Base-by-base conservation (phyloP, 208 protist genomes). In the Acanthamoeba royreba region DNA sequence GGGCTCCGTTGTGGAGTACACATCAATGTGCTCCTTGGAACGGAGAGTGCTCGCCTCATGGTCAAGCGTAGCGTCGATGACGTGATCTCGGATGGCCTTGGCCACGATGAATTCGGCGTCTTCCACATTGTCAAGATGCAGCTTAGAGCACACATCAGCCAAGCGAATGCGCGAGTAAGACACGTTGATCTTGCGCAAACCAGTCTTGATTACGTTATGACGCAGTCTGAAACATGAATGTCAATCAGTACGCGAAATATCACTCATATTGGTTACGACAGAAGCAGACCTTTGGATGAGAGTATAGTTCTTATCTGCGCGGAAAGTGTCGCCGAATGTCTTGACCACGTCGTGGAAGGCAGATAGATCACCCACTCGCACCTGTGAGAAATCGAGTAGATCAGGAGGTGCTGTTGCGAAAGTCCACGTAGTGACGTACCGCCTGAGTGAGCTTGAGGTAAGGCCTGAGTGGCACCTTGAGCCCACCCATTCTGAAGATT, bases 151-250 rank as follows among this genome's bases (percentile, higher is more conserved):
- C 86, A 99, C 97, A 85, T 99, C 99, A 2, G 94, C 87, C 43
- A 99, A 98, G 74, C 98, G 98, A 93, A 99, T 99, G 91, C 98
- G 97, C 47, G 98, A 99, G 95, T 99, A 99, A 31, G 98, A 97
- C 31, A 99, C 96, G 96, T 97, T 99, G 92, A 99, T 99, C 92
- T 98, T 98, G 17, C 98, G 97, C 74, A 99, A 96, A 42, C 99
- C 99, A 28, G 98, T 99, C 97, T 98, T 98, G 95, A 99, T 99
- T 4, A 99, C 99, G 96, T 99, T 99, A 94, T 99, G 98, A 40
- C 98, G 97, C 55, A 99, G 97, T 19, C 97, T 96, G 58, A 35
- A 42, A 95, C 93, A 45, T 42, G 94, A 72, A 93, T 46, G 40
- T 22, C 22, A 52, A 43, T 9, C 81, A 43, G 33, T 92, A 86